Evolutionary conservation across 495 filamentous ascomycete genomes (phyloP), one percentile per base, ranked within the genome.

Genomic region (Penicillium antarcticum): DNA sequence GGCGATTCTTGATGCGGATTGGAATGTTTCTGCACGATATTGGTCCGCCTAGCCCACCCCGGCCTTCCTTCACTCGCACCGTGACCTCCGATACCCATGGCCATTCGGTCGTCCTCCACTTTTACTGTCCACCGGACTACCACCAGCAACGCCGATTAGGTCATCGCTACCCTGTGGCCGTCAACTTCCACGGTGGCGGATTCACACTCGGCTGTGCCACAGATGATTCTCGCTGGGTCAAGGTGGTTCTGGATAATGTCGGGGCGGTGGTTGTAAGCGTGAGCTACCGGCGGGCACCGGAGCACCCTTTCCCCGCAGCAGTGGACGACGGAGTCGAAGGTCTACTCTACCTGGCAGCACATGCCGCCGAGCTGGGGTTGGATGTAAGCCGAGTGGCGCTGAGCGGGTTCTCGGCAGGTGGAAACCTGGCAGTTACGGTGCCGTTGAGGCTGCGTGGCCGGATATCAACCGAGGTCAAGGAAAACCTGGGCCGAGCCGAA

Each of bases 401-500:
- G 9, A 89, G 81, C 5, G 92, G 92, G 13, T 97, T 97, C 69
- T 91, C 86, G 0, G 88, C 89, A 2, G 92, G 92, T 2, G 92
- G 84, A 11, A 97, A 96, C 59, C 80, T 95, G 55, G 81, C 84
- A 19, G 84, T 96, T 54, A 92, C 91, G 0, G 84, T 92, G 0
- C 86, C 88, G 0, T 71, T 96, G 16, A 79, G 86, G 17, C 68
- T 96, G 1, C 67, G 78, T 13, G 58, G 60, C 16, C 60, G 60
- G 29, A 53, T 63, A 43, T 62, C 38, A 3, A 53, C 57, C 6
- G 60, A 63, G 52, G 48, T 61, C 23, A 62, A 62, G 13, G 63
- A 68, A 36, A 47, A 54, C 7, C 51, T 73, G 43, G 55, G 54
- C 12, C 65, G 65, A 9, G 60, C 66, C 5, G 66, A 72, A 5